Evolutionary conservation across 1,284 basidiomycete genomes (phyloP).

Genomic region (Coniophora puteana): DNA sequence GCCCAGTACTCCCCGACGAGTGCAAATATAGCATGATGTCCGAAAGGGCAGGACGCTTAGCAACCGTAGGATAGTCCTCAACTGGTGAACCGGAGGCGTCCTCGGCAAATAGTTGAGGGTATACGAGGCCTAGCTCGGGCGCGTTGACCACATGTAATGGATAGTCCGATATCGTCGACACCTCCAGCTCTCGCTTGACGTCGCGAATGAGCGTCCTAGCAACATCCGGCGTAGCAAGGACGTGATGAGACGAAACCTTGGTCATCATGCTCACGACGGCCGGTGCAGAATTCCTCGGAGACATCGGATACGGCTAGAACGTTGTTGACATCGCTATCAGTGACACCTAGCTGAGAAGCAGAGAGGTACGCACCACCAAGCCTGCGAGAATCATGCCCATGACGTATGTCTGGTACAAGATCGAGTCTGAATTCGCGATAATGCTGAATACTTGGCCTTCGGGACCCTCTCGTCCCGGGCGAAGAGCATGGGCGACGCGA

Average conservation of each 20-base stretch:
- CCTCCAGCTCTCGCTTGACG: constrained; percentile 17
- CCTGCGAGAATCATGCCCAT: constrained; percentile 29
- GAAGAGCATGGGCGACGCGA: constrained; percentile 27
- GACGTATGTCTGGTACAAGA: constrained; percentile 28
- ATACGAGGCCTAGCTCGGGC: constrained; percentile 24
- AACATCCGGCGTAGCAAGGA: constrained; percentile 27
- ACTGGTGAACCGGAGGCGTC: constrained; percentile 14
- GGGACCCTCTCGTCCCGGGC: constrained; percentile 19
- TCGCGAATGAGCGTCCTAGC: constrained; percentile 22
- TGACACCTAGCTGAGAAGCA: neutral
- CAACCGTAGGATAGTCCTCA: constrained; percentile 19
- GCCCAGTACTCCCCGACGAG: constrained; percentile 26
- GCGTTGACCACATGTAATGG: constrained; percentile 28
- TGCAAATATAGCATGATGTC: constrained; percentile 18
- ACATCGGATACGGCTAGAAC: constrained; percentile 29
- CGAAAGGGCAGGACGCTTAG: constrained; percentile 1
- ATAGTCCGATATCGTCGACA: constrained; percentile 10
- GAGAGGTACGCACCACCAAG: constrained; percentile 17
- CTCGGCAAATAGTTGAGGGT: constrained; percentile 29
- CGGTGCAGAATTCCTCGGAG: constrained; percentile 32
- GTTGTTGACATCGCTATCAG: constrained; percentile 14
- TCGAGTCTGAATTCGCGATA: constrained; percentile 26
- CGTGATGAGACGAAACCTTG: constrained; percentile 24
- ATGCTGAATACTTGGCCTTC: constrained; percentile 28
- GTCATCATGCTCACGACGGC: constrained; percentile 30